Conservation (phyloP, 2,329 filamentous ascomycete species). For the Thelonectria discophora region DNA sequence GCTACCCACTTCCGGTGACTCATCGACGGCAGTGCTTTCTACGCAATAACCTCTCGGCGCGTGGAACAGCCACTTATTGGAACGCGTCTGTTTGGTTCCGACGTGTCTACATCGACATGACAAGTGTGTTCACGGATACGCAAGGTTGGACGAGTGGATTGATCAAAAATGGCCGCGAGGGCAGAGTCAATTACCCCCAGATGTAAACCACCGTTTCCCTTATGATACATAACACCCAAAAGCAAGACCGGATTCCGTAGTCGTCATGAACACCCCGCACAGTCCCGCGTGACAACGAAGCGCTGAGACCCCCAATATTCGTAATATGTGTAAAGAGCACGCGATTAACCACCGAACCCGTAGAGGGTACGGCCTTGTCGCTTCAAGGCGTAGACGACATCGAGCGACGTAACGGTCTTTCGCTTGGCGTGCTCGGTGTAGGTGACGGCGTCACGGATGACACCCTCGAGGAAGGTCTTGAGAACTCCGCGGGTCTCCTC, state of each 20-base stretch:
- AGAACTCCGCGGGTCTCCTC: conserved; percentile 81
- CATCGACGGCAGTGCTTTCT: no score
- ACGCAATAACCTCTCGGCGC: no score
- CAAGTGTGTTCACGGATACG: background rate
- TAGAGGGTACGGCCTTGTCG: conserved; percentile 79
- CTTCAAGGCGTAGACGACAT: conserved; percentile 74
- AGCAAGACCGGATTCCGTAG: conserved; percentile 53
- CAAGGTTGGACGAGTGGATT: conserved; percentile 1
- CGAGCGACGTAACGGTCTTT: conserved; percentile 78
- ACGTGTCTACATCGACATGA: background rate
- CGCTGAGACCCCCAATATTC: conserved; percentile 42
- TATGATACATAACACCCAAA: conserved; percentile 57
- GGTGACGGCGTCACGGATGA: conserved; percentile 80
- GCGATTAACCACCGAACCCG: conserved; percentile 83
- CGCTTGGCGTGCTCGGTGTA: conserved; percentile 85
- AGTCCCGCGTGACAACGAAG: conserved; percentile 30
- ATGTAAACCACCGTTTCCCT: conserved; percentile 51
- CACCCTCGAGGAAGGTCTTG: conserved; percentile 80
- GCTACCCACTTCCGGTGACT: no score
- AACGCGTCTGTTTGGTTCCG: no score
- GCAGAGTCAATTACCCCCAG: conserved; percentile 47
- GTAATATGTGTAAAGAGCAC: conserved; percentile 47
- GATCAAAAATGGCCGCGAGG: conserved; percentile 39
- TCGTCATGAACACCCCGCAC: conserved; percentile 54
- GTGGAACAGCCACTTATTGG: no score